Base-by-base conservation (phyloP, 2,329 filamentous ascomycete genomes). In the Cladosporium sp. region DNA sequence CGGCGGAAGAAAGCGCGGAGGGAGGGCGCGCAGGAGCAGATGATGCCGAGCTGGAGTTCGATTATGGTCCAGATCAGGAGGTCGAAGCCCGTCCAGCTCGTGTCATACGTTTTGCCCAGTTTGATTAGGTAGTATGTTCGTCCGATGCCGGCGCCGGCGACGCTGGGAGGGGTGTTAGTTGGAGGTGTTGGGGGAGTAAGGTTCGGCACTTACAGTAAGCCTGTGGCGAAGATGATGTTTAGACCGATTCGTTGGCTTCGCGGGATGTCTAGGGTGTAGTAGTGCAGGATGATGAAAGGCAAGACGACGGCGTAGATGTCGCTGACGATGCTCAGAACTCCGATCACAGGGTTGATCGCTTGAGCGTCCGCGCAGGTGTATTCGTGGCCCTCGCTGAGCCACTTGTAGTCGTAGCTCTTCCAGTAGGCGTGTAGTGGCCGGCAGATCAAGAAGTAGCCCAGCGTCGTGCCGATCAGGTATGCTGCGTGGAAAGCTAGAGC, bases 21-120 rank as follows among this genome's bases (percentile, higher is more conserved):
- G 1, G 56, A 57, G 1, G 63, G 63, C 7, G 60, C 57, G 41
- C 61, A 62, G 2, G 63, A 59, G 45, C 61, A 64, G 48, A 66
- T 62, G 32, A 66, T 59, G 20, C 57, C 62, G 1, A 64, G 53
- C 18, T 64, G 61, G 15, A 54, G 55, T 49, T 66, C 62, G 25
- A 63, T 49, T 11, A 60, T 30, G 4, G 56, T 57, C 59, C 59
- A 64, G 35, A 57, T 53, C 54, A 59, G 60, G 38, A 62, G 54
- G 25, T 57, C 42, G 45, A 60, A 63, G 22, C 59, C 59, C 0
- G 43, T 50, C 61, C 60, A 63, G 13, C 48, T 55, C 3, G 53
- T 55, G 41, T 64, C 61, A 45, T 48, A 45, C 5, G 49, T 52
- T 9, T 51, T 50, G 35, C 53, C 55, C 19, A 58, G 49, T 25